Evolutionary conservation across 73 alveolate species (phyloP), one percentile per base, ranked within the genome.

Genomic region (Effrenium voratum): DNA sequence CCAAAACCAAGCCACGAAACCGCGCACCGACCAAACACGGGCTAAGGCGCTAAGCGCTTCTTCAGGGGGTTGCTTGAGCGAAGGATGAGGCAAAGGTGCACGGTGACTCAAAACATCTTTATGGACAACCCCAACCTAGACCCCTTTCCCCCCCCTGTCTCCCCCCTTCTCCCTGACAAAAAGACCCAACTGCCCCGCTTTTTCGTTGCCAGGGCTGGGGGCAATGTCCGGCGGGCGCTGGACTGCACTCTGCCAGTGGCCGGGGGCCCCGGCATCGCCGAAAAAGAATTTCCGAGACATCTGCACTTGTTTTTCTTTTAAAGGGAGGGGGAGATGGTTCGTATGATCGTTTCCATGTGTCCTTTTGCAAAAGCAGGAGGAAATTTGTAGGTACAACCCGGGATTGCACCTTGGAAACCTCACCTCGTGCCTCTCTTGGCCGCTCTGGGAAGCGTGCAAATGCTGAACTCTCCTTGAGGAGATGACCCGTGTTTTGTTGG

Each of bases 201-300:
- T 5, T 52, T 6, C 49, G 57, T 45, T 10, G 82, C 46, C 5
- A 85, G 94, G 94, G 63, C 32, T 40, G 81, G 94, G 8, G 76
- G 80, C 32, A 85, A 85, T 32, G 44, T 59, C 2, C 82, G 63
- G 16, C 73, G 82, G 36, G 94, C 94, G 12, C 24, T 28, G 1
- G 94, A 85, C 81, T 85, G 73, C 94, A 85, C 94, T 22, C 5
- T 34, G 28, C 82, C 94, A 8, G 94, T 85, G 81, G 94, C 75
- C 32, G 45, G 82, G 49, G 26, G 47, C 82, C 38, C 32, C 30
- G n/a, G n/a, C n/a, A n/a, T n/a, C n/a, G n/a, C n/a, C n/a, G n/a
- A n/a, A n/a, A n/a, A n/a, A n/a, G n/a, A n/a, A n/a, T n/a, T n/a
- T n/a, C n/a, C n/a, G n/a, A n/a, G n/a, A n/a, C n/a, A n/a, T n/a